Evolutionary conservation across 2,329 filamentous ascomycete species (phyloP).

Genomic region (Pseudogymnoascus sp.): DNA sequence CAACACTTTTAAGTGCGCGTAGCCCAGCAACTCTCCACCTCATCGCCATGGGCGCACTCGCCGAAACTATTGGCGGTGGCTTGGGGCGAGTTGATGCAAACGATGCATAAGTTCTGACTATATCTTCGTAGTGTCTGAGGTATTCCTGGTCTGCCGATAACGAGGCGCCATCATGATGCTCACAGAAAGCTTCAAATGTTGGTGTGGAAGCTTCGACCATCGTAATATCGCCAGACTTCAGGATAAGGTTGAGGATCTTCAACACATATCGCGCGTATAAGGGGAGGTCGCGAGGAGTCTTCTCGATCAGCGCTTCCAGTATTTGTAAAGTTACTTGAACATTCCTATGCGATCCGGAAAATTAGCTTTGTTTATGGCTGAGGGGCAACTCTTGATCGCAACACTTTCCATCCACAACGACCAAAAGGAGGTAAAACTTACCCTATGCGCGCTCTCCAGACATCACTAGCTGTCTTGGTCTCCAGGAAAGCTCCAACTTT

Average conservation of each 20-base stretch:
- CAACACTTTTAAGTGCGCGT: conserved; percentile 73
- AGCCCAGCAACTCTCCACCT: conserved; percentile 71
- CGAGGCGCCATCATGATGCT: conserved; percentile 77
- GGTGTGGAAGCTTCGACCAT: conserved; percentile 87
- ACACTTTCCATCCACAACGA: not conserved
- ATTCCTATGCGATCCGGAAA: conserved; percentile 50
- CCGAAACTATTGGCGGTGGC: conserved; percentile 44
- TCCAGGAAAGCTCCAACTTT: conserved; percentile 94
- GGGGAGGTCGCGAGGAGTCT: conserved; percentile 81
- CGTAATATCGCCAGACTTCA: conserved; percentile 80
- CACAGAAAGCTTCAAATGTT: conserved; percentile 83
- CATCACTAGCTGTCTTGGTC: conserved; percentile 86
- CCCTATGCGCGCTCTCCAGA: conserved; percentile 84
- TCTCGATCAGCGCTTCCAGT: conserved; percentile 84
- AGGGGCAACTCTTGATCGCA: conserved; percentile 19
- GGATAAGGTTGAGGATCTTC: conserved; percentile 74
- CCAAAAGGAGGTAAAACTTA: conserved; percentile 40
- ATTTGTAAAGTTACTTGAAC: conserved; percentile 94
- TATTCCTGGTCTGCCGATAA: conserved; percentile 83
- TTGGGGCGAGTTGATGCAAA: conserved; percentile 63
- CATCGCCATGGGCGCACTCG: conserved; percentile 68
- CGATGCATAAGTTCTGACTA: conserved; percentile 72
- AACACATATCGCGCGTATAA: conserved; percentile 82
- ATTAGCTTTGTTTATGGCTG: conserved; percentile 1
- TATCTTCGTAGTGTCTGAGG: conserved; percentile 71